phyloP scores from a whole-genome alignment of 169 alveolate species.

The Cystoisospora suis region DNA sequence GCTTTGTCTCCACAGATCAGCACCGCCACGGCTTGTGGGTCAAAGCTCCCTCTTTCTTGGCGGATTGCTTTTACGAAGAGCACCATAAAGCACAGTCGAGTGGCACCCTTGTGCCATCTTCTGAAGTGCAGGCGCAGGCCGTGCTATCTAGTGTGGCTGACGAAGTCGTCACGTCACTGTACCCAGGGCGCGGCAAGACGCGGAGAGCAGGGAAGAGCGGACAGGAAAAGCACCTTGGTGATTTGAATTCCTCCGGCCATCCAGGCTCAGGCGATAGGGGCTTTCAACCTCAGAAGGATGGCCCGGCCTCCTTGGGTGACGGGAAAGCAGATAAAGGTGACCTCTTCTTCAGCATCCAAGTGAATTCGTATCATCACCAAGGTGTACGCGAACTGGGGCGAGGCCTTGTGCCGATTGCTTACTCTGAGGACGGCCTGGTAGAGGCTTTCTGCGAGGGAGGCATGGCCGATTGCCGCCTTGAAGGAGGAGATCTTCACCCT shows the following conservation, averaged over 20 bases:
- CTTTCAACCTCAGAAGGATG: no score
- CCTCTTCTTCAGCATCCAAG: not conserved
- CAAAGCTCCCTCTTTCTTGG: not conserved
- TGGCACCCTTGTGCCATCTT: not conserved
- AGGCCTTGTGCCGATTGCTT: conserved; percentile 37
- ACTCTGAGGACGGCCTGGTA: conserved; percentile 38
- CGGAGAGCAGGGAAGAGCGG: no score
- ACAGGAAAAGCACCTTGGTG: no score
- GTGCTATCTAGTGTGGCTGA: no score
- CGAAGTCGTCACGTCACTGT: no score
- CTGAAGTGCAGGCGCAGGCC: no score
- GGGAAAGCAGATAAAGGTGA: not conserved
- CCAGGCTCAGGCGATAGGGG: no score
- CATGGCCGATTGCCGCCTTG: no score
- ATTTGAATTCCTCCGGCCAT: no score
- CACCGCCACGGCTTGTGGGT: conserved; percentile 40
- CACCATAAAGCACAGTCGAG: not conserved
- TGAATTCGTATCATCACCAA: conserved; percentile 59
- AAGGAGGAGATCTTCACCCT: no score
- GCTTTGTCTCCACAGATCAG: not conserved
- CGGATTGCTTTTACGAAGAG: not conserved
- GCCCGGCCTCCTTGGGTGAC: no score
- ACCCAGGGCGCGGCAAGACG: no score
- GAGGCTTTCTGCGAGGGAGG: conserved; percentile 48
- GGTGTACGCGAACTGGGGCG: conserved; percentile 37